Base-by-base conservation (phyloP, 495 filamentous ascomycete species). In the Penicillium fimorum region DNA sequence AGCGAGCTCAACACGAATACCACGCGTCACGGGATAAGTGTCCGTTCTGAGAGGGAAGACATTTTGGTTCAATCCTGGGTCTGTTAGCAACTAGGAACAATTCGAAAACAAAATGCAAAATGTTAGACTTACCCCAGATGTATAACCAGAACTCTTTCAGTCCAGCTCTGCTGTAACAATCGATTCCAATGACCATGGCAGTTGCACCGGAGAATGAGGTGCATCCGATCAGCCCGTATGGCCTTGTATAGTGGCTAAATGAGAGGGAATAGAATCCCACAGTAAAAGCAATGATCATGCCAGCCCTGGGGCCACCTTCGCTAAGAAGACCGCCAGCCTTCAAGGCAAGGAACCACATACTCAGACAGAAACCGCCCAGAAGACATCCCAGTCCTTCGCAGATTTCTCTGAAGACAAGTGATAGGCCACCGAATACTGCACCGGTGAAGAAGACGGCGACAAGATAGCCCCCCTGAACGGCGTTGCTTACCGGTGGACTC, bases 91-190 rank as follows among this genome's bases (percentile, higher is more conserved):
- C 30, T 25, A 38, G 6, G 0, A 59, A 33, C 24, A 25, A 51
- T 24, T 9, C 33, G 20, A 20, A 37, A n/a, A 12, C 22, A 18
- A 46, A 33, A 55, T 5, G 3, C 44, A 41, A 37, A 18, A 7
- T 6, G 49, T 17, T 12, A 17, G 17, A 53, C 82, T 73, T 71
- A 87, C 86, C 78, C 93, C 93, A 97, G 32, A 96, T 82, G 67
- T 96, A 97, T 10, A 91, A 79, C 93, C 93, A 97, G 56, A 97
- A 97, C 66, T 97, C 93, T 66, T 94, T 96, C 61, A 96, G 72
- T 0, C 93, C 93, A 12, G 92, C 93, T 47, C 86, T 78, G 62
- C 87, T 92, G 63, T 91, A 95, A 68, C 92, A 96, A 68, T 97
- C 93, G 50, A 97, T 89, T 7, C 93, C 93, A 7, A 97, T 69